Conservation (phyloP, 202 grass and related monocot genomes). For the Cymbopogon flexuosus region DNA sequence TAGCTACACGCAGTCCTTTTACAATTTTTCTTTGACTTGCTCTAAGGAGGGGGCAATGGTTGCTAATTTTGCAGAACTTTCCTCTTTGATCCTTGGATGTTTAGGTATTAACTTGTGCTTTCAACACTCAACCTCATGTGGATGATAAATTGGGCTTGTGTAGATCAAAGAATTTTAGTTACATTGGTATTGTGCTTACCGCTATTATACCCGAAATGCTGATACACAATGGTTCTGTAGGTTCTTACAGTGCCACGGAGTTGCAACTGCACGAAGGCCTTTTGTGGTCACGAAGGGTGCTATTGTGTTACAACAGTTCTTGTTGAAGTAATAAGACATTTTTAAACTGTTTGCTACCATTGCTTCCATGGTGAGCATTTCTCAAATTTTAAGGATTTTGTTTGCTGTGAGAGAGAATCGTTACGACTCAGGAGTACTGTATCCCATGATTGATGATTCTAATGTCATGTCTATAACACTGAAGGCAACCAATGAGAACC, state of each 20-base stretch:
- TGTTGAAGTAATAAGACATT: not conserved
- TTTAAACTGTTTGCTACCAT: conserved; percentile 13
- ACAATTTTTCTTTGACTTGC: not conserved
- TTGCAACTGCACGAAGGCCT: not conserved
- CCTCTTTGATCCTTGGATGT: not conserved
- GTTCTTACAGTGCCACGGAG: not conserved
- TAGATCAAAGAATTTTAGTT: not conserved
- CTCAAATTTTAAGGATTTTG: not conserved
- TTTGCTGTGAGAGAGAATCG: not conserved
- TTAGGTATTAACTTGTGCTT: not conserved
- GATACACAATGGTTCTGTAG: not conserved
- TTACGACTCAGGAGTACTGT: not conserved
- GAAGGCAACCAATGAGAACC: conserved; percentile 88
- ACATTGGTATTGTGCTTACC: not conserved
- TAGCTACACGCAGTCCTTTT: not conserved
- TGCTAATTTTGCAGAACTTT: not conserved
- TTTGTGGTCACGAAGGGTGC: not conserved
- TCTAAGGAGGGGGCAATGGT: not conserved
- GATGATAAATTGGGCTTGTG: not conserved
- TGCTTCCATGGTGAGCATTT: conserved; percentile 33
- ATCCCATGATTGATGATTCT: conserved; percentile 20
- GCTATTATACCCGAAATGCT: not conserved
- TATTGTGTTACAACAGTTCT: not conserved
- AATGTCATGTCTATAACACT: conserved; percentile 7
- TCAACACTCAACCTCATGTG: not conserved